Percentiles rank a stretch among this genome's conserved stretches.
phyloP scores from a whole-genome alignment of 345 rosid genomes.

The Salix purpurea region DNA sequence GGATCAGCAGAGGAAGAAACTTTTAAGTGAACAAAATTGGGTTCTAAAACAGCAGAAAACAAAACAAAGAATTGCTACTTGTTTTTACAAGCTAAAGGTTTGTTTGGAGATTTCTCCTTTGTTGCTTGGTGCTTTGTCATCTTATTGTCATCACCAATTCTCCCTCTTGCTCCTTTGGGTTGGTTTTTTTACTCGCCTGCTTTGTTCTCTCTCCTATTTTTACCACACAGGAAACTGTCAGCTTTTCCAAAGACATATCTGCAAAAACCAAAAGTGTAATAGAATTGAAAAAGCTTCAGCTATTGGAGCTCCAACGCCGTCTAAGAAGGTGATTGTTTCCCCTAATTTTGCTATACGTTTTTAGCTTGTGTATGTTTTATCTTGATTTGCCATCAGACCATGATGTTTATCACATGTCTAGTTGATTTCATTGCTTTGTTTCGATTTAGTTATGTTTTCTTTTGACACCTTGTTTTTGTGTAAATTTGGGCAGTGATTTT shows the following conservation, averaged over 20 bases:
- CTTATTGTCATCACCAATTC: background rate
- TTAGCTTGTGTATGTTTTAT: background rate
- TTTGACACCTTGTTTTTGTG: constrained; percentile 12
- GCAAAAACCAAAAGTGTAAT: constrained; percentile 87
- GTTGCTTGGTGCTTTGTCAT: background rate
- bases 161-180: background rate
- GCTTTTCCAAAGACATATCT: constrained; percentile 76
- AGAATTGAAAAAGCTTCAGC: constrained; percentile 85
- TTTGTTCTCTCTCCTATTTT: constrained; percentile 1
- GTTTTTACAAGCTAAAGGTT: constrained; percentile 72
- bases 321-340: constrained; percentile 55
- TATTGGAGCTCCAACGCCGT: constrained; percentile 72
- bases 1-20: constrained; percentile 60
- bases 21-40: constrained; percentile 53
- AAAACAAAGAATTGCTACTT: constrained; percentile 48
- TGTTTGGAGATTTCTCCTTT: constrained; percentile 13
- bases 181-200: background rate
- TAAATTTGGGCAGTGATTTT: constrained; percentile 55
- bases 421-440: background rate
- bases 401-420: background rate
- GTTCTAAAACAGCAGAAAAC: constrained; percentile 58
- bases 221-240: constrained; percentile 58
- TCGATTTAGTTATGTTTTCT: constrained; percentile 2
- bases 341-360: background rate
- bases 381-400: background rate